Evolutionary conservation across 495 filamentous ascomycete species (phyloP), one percentile per base, ranked within the genome.

Genomic region (Pyrenopolyporus hunteri): DNA sequence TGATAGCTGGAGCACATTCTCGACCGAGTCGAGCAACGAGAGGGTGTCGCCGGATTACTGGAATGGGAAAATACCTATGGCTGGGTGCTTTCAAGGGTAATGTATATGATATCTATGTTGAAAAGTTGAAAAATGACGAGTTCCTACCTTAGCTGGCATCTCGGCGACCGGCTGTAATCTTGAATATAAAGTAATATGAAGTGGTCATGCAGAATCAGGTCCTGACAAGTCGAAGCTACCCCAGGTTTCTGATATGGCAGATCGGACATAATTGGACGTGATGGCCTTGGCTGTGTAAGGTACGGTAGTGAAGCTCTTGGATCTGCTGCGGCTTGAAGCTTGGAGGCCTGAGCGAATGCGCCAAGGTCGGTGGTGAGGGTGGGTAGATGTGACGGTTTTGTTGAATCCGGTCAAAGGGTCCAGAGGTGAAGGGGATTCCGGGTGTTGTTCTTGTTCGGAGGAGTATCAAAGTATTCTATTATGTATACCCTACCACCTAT

Each of bases 301-400:
- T 59, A 64, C 61, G 19, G 25, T 29, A 35, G 32, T 29, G 61
- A 64, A 59, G 61, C 55, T 64, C 36, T 51, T 56, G 50, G 59
- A 65, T 65, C 45, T 65, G 44, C 62, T 46, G 62, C 63, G 57
- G 47, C 51, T 33, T 35, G 36, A 61, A 61, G 63, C 63, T 66
- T 57, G 63, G 55, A 36, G 31, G 35, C 28, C 39, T 47, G 40
- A 57, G 23, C 7, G 19, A 43, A 66, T 48, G 51, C 46, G 47
- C 63, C 63, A 66, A 49, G 57, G 17, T n/a, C n/a, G n/a, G 40
- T 14, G 39, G 10, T 45, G 35, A 57, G 57, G 63, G 63, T 66
- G 57, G 50, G 57, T 37, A 13, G 57, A 61, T 66, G 63, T 44
- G 39, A 57, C 49, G 2, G 53, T 48, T 57, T 48, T n/a, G n/a